Conservation (phyloP, 1,284 basidiomycete species). For the Puccinia triticina region DNA sequence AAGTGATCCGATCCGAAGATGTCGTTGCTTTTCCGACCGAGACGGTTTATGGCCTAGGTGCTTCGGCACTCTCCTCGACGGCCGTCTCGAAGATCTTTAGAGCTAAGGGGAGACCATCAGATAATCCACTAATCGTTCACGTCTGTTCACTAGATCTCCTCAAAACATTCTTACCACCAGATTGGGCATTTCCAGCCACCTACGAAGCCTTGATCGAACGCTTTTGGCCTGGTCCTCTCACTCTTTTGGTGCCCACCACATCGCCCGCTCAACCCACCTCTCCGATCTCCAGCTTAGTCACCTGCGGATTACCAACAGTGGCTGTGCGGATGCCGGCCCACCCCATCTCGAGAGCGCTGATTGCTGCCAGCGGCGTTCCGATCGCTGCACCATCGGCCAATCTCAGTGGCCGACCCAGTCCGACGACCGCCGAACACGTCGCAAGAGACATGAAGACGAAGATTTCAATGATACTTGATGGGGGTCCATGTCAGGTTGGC, state of each 20-base stretch:
- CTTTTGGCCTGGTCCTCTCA: constrained; percentile 96
- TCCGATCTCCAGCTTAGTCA: constrained; percentile 65
- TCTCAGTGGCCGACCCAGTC: constrained; percentile 88
- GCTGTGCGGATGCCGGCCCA: constrained; percentile 94
- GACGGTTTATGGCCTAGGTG: constrained; percentile 96
- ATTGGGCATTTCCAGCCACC: constrained; percentile 59
- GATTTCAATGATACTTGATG: constrained; percentile 81
- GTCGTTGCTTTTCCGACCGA: constrained; percentile 92
- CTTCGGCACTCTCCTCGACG: constrained; percentile 71
- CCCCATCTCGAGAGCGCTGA: constrained; percentile 86
- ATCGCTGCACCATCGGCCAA: constrained; percentile 96
- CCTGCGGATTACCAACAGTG: constrained; percentile 78
- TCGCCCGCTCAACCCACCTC: constrained; percentile 58
- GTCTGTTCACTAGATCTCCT: constrained; percentile 86
- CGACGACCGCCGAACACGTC: constrained; percentile 89
- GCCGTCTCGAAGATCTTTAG: constrained; percentile 79
- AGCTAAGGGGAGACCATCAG: constrained; percentile 87
- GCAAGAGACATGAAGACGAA: constrained; percentile 64
- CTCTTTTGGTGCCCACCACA: constrained; percentile 79
- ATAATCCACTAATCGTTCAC: constrained; percentile 98
- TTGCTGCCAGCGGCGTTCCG: constrained; percentile 73
- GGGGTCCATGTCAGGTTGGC: constrained; percentile 86
- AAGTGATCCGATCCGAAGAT: constrained; percentile 55
- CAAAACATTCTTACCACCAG: constrained; percentile 67
- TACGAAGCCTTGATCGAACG: constrained; percentile 75